Conservation (phyloP, 108 stramenopile species). For the Conticribra guillardii region DNA sequence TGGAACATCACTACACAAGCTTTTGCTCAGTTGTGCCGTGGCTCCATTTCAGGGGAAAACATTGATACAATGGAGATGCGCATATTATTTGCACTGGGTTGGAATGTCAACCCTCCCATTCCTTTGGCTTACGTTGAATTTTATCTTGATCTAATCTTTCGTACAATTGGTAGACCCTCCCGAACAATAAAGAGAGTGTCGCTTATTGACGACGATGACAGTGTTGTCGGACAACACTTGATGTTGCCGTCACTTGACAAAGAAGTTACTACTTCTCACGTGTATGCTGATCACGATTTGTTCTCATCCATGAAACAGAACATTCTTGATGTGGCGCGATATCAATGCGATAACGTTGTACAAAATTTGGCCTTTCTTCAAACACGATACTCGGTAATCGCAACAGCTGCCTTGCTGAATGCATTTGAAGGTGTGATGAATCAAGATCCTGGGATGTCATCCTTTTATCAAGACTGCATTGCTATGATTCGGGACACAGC, state of each 20-base stretch:
- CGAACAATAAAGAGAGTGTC: background rate
- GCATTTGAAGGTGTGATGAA: constrained; percentile 24
- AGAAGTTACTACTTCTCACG: constrained; percentile 8
- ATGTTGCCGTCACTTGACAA: constrained; percentile 20
- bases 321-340: constrained; percentile 22
- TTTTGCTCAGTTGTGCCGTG: constrained; percentile 29
- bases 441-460: background rate
- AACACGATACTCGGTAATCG: constrained; percentile 6
- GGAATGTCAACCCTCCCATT: constrained; percentile 35
- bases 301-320: constrained; percentile 1
- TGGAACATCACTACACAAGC: constrained; percentile 33
- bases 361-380: constrained; percentile 13
- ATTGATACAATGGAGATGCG: constrained; percentile 26
- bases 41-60: constrained; percentile 25
- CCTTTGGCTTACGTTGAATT: constrained; percentile 22
- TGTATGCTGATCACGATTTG: background rate
- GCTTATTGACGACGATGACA: constrained; percentile 11
- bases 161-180: background rate
- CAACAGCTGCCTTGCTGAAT: constrained; percentile 32
- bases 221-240: constrained; percentile 20
- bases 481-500: constrained; percentile 2
- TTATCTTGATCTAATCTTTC: constrained; percentile 15
- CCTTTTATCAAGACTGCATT: constrained; percentile 15
- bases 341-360: constrained; percentile 22
- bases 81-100: constrained; percentile 28